These are phyloP conservation scores for Clavispora vitiphila DNA, from an alignment of 805 yeast species.

Conservation along the genomic window DNA sequence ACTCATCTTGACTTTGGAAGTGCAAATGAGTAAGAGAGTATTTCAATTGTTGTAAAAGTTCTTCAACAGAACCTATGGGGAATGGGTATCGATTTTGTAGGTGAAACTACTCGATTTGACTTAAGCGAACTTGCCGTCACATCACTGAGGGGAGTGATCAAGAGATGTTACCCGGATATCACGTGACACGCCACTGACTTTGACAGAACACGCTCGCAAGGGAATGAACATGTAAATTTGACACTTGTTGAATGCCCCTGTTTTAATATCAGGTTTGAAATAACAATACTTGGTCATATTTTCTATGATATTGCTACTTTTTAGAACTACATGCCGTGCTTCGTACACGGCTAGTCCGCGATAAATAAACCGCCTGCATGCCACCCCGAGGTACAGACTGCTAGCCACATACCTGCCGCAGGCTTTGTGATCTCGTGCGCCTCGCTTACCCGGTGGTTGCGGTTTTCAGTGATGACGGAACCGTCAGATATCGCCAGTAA, in stretches of 20 bases:
- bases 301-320: too few species aligned
- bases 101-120: not conserved
- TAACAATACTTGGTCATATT: not conserved
- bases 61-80: not conserved
- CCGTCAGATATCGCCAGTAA: conserved; percentile 5
- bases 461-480: conserved; percentile 10
- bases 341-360: not conserved
- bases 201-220: not conserved
- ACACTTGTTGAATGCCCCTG: too few species aligned
- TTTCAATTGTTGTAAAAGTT: not conserved
- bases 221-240: too few species aligned
- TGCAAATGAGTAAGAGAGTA: too few species aligned
- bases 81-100: not conserved
- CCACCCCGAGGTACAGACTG: conserved; percentile 76
- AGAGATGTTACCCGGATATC: conserved; percentile 1
- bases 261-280: too few species aligned
- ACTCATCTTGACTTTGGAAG: conserved; percentile 3
- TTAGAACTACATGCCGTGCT: too few species aligned
- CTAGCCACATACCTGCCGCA: conserved; percentile 42
- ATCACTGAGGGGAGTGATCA: conserved; percentile 2
- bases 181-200: not conserved
- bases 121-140: conserved; percentile 1
- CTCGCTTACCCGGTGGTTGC: conserved; percentile 17
- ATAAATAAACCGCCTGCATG: conserved; percentile 60
- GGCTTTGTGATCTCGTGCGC: conserved; percentile 30